Evolutionary conservation across 306 rosid species (phyloP), one percentile per base, ranked within the genome.

Genomic region (Malus sylvestris): DNA sequence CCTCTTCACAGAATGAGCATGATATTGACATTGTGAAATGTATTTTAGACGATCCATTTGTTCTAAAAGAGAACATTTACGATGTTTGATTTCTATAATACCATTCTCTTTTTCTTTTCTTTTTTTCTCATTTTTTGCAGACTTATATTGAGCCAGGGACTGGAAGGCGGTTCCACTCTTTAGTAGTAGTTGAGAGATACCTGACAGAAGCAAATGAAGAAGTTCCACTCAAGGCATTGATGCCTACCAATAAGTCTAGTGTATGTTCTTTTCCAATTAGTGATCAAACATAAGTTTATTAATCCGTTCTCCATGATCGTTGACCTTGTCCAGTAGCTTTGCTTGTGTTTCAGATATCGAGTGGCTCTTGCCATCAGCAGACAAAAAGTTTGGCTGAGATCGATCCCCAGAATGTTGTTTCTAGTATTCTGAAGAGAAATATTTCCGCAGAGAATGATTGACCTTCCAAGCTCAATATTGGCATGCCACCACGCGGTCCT

Each of bases 181-280:
- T 85, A 67, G 53, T 52, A 82, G 86, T 84, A 65, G 81, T 79
- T 71, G 85, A 84, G 75, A 76, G 81, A 76, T 63, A 79, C 83
- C 80, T 83, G 76, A n/a, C 67, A 3, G 78, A 52, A 74, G 79
- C 25, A 58, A 76, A 74, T 68, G 76, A 81, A 71, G 65, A 32
- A 27, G 6, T 72, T 69, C 68, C 83, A 66, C 61, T 84, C 38
- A 78, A 85, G 89, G 88, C 74, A 73, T 55, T 63, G 78, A 80
- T 79, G 38, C 74, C 52, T 81, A 70, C 63, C 63, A 63, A 69
- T 63, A 45, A 51, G 53, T 46, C 64, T 60, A 57, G 45, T 77
- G 75, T 73, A 64, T n/a, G 72, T 76, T 76, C 45, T 59, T 45
- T 64, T 55, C 29, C 64, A 71, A 59, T 33, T 42, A 13, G 59